A percentile compares a stretch with the other conserved stretches of the same genome.
phyloP scores from a whole-genome alignment of 202 grass and related monocot genomes.

The Zizania palustris region DNA sequence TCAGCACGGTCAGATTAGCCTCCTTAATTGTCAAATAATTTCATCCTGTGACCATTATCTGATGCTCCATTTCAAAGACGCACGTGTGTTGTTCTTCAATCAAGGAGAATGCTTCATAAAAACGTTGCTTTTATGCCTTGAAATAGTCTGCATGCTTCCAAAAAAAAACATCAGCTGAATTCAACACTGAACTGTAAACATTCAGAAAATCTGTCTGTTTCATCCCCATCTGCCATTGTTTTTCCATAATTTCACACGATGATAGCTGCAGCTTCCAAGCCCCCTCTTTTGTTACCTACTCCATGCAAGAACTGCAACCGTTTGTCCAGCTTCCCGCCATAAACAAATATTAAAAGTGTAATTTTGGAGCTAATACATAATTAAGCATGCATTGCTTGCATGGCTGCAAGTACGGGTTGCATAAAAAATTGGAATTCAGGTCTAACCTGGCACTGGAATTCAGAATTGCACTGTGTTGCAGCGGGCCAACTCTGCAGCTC shows the following conservation, averaged over 20 bases:
- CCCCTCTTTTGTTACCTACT: background rate
- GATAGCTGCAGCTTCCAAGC: background rate
- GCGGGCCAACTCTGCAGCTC: constrained; percentile 16
- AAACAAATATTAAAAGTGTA: background rate
- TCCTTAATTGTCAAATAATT: background rate
- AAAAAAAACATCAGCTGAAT: background rate
- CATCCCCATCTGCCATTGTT: background rate
- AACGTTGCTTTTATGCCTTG: background rate
- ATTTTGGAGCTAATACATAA: background rate
- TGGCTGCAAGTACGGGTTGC: background rate
- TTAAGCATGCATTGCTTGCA: background rate
- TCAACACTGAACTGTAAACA: constrained; percentile 1
- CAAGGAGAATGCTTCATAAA: background rate
- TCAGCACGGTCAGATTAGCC: background rate
- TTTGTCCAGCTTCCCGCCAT: background rate
- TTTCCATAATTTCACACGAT: background rate
- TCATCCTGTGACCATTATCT: background rate
- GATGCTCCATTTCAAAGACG: background rate
- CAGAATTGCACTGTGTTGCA: background rate
- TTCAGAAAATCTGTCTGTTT: background rate
- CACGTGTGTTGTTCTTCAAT: background rate
- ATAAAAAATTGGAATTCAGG: background rate
- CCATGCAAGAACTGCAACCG: background rate
- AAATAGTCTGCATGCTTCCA: constrained; percentile 11
- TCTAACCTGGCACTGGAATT: background rate